Base-by-base conservation (phyloP, 2,329 filamentous ascomycete species). In the Diaporthe caulivora region DNA sequence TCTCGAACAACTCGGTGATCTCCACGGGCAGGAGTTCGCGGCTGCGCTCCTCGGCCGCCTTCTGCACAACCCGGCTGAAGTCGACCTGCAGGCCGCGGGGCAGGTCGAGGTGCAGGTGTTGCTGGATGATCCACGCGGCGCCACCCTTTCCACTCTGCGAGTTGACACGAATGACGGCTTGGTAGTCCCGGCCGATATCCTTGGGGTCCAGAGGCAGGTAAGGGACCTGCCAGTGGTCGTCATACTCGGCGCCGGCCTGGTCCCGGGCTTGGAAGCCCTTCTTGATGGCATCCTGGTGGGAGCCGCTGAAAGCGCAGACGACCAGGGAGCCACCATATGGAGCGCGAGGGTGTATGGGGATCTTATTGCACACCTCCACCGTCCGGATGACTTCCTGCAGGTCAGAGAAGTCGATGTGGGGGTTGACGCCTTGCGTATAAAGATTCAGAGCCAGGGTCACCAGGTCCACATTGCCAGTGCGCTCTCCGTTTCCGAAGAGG, bases 151-250 rank as follows among this genome's bases (percentile, higher is more conserved):
- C 96, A 78, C 92, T 94, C 83, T 98, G 96, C 24, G 94, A 97
- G 87, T 98, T 99, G 89, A 98, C 96, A 74, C 96, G 94, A 81
- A 98, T 98, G 81, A 98, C 93, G 74, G 96, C 96, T 84, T 98
- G 95, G 89, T 98, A 98, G n/a, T 92, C 98, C 73, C 96, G 92
- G 67, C 96, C 96, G 76, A 98, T 98, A 80, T 98, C 96, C 80
- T 93, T 89, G 7, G 96, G 96, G 80, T 98, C 96, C 78, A 98
- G 89, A 17, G 96, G 96, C 64, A 98, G 92, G 81, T 98, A 98
- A 0, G 96, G 96, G 51, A 98, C 89, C 78, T 94, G 86, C 96
- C 96, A 98, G 53, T 85, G 86, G 79, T 92, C 90, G 72, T 96
- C 91, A 80, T 89, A 86, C 7, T 84, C 86, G 58, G 88, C 86